These are phyloP conservation scores for Cladophialophora immunda DNA, from an alignment of 2,329 filamentous ascomycete species.

Conservation along the genomic window DNA sequence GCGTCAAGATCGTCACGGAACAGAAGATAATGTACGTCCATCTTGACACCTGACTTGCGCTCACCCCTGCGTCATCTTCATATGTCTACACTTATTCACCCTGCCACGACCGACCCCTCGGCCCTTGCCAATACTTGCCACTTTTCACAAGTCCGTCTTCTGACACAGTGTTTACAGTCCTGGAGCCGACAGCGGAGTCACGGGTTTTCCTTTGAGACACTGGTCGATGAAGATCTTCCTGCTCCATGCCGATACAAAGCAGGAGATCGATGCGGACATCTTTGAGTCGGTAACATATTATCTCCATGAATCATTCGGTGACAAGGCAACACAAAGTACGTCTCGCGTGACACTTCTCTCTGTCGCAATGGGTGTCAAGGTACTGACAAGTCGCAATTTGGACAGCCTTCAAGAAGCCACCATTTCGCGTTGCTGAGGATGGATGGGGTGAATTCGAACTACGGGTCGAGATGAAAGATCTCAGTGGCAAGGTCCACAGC, in stretches of 20 bases:
- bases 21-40: constrained; percentile 82
- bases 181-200: constrained; percentile 80
- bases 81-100: background rate
- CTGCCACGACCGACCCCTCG: background rate
- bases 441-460: constrained; percentile 99
- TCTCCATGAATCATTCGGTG: constrained; percentile 91
- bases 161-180: constrained; percentile 54
- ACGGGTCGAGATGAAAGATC: constrained; percentile 78
- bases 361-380: constrained; percentile 9
- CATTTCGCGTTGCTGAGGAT: constrained; percentile 90
- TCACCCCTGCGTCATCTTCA: background rate
- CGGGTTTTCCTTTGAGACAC: constrained; percentile 89
- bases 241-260: constrained; percentile 65
- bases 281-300: constrained; percentile 95
- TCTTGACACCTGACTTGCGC: constrained; percentile 19
- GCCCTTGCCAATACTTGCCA: background rate
- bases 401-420: constrained; percentile 79
- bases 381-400: constrained; percentile 2
- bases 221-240: constrained; percentile 91
- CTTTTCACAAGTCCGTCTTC: constrained; percentile 4
- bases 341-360: constrained; percentile 35
- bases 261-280: constrained; percentile 83
- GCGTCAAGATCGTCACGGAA: constrained; percentile 91
- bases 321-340: constrained; percentile 81
- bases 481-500: constrained; percentile 82